These are phyloP conservation scores for Melastoma candidum DNA, from an alignment of 441 rosid species.

Conservation along the genomic window DNA sequence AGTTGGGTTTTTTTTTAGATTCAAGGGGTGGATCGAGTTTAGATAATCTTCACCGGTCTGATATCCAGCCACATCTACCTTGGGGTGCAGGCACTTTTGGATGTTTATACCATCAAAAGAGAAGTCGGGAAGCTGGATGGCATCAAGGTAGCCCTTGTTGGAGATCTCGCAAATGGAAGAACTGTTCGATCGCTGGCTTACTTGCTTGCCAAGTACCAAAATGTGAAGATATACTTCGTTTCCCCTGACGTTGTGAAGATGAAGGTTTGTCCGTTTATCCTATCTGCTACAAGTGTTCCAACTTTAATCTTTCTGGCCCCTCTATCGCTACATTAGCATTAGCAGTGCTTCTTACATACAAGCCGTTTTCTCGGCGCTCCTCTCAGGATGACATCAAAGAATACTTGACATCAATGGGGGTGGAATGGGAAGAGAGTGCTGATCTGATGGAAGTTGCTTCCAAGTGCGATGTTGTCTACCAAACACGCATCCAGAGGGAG, in stretches of 20 bases:
- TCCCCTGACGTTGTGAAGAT: constrained; percentile 86
- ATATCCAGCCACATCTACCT: too few relatives aligned
- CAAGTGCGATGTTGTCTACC: constrained; percentile 38
- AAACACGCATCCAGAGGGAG: too few relatives aligned
- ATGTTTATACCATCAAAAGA: constrained; percentile 78
- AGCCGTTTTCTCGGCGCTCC: too few relatives aligned
- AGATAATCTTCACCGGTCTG: too few relatives aligned
- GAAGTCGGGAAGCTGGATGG: constrained; percentile 86
- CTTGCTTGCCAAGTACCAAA: constrained; percentile 76
- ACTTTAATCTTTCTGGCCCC: too few relatives aligned
- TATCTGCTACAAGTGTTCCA: too few relatives aligned
- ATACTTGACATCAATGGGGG: constrained; percentile 58
- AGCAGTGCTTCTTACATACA: background rate
- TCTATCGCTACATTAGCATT: too few relatives aligned
- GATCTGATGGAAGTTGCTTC: constrained; percentile 83
- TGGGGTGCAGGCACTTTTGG: constrained; percentile 67
- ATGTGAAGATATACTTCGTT: constrained; percentile 82
- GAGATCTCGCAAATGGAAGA: constrained; percentile 96
- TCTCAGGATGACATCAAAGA: constrained; percentile 89
- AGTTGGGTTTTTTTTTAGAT: too few relatives aligned
- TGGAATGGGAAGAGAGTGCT: constrained; percentile 83
- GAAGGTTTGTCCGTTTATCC: constrained; percentile 36
- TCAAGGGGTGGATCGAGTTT: too few relatives aligned
- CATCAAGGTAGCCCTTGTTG: constrained; percentile 83
- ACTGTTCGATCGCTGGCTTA: constrained; percentile 93